Percentiles rank a stretch among this genome's conserved stretches.
phyloP scores from a whole-genome alignment of 2,329 filamentous ascomycete species.

The Fusarium sacchari region DNA sequence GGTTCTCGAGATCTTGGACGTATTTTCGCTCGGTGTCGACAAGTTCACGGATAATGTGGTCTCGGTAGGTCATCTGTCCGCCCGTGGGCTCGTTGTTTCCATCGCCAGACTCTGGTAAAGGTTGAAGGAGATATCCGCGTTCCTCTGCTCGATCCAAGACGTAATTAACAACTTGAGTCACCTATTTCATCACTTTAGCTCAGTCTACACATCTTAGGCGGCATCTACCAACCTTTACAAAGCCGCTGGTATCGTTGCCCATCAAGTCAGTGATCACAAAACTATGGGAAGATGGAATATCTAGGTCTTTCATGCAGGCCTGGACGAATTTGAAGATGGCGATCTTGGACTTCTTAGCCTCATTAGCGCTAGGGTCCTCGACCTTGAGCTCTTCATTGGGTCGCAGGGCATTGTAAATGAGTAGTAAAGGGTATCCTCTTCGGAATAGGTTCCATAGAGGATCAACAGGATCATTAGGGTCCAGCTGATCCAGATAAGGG shows the following conservation, averaged over 20 bases:
- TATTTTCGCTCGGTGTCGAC: slow-evolving; percentile 97
- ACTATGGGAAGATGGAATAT: slow-evolving; percentile 81
- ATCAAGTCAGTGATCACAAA: slow-evolving; percentile 94
- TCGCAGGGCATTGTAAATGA: slow-evolving; percentile 87
- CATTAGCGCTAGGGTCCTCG: slow-evolving; percentile 68
- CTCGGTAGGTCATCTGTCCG: slow-evolving; percentile 77
- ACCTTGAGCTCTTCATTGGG: slow-evolving; percentile 75
- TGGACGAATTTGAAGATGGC: slow-evolving; percentile 93
- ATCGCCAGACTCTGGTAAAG: slow-evolving; percentile 66
- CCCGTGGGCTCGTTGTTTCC: slow-evolving; percentile 61
- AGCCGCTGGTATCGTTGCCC: slow-evolving; percentile 94
- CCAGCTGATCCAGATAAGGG: slow-evolving; percentile 75
- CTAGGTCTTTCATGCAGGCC: slow-evolving; percentile 84
- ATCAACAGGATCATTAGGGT: slow-evolving; percentile 81
- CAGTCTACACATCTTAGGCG: not conserved
- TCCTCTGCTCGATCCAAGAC: slow-evolving; percentile 88
- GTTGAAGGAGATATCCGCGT: slow-evolving; percentile 75
- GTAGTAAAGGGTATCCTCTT: slow-evolving; percentile 83
- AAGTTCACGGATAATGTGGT: slow-evolving; percentile 91
- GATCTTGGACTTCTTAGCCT: slow-evolving; percentile 83
- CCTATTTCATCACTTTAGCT: slow-evolving; percentile 50
- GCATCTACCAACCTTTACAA: slow-evolving; percentile 78
- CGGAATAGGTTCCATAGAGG: slow-evolving; percentile 90
- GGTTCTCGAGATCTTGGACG: slow-evolving; percentile 93
- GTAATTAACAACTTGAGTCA: slow-evolving; percentile 90